Evolutionary conservation across 106 monocot genomes (phyloP), one percentile per base, ranked within the genome.

Genomic region (Phalaenopsis equestris): DNA sequence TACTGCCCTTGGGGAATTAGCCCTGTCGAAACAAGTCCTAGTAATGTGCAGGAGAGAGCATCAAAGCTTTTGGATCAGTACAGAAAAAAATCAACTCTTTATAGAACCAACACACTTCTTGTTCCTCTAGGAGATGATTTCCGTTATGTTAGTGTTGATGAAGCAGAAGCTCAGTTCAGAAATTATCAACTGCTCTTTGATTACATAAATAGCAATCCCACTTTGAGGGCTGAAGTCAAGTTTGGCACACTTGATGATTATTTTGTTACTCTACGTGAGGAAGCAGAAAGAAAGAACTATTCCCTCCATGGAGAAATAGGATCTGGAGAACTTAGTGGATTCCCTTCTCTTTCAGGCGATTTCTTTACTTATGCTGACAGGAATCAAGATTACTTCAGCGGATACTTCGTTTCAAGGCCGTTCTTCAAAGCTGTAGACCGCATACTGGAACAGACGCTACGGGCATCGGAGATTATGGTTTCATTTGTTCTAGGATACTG

Each of bases 341-440:
- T 98, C 75, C 98, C 98, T 79, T 94, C 94, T 81, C 82, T 98
- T 46, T 94, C 94, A 18, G 98, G 98, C 81, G 98, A 98, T 86
- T 98, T 94, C 80, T 98, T 98, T 77, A 98, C 98, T 41, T 98
- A 98, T 84, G 92, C 98, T 72, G 98, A 98, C 82, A 89, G 98
- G 78, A 83, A 94, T 38, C 87, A 94, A 46, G 98, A 98, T 73
- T 98, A 98, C 77, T 98, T 92, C 92, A 98, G 98, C 81, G 98
- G 98, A n/a, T 98, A 98, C 77, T 98, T 92, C 87, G 98, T 92
- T 77, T 98, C 98, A 30, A 92, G 98, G 79, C 98, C 98, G 42
- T 98, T 94, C 65, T 98, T 98, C 79, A 98, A 98, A 82, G 98
- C 94, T 75, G 94, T 98, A 41, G 98, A 98, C 73, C 88, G 98